These are phyloP conservation scores for Aspergillus homomorphus DNA, from an alignment of 495 filamentous ascomycete genomes.

Conservation along the genomic window DNA sequence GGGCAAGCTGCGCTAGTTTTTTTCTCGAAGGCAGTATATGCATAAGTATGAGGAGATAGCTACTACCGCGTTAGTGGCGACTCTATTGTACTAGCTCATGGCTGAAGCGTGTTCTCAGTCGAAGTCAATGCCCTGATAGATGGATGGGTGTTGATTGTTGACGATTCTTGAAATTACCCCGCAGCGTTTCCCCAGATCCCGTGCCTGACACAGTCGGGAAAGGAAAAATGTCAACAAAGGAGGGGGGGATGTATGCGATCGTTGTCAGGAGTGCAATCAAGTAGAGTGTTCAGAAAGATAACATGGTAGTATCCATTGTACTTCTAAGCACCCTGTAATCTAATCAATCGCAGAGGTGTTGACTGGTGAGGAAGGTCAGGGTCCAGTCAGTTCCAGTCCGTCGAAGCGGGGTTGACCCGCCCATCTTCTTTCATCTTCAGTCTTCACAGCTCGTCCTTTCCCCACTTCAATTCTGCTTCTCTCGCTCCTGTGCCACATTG, in stretches of 20 bases:
- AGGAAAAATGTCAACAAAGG: background rate
- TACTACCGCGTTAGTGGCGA: too few species aligned
- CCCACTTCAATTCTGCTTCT: background rate
- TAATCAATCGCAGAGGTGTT: background rate
- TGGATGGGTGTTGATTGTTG: background rate
- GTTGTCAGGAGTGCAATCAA: background rate
- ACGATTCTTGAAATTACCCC: background rate
- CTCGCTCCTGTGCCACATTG: background rate
- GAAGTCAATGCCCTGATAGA: background rate
- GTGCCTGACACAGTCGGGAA: background rate
- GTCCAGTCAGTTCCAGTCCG: conserved; percentile 2
- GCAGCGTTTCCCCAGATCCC: conserved; percentile 1
- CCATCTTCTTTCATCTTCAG: background rate
- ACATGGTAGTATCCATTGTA: too few species aligned
- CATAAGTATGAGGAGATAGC: too few species aligned
- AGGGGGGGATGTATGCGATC: background rate
- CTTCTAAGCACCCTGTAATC: background rate
- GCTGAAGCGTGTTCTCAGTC: background rate
- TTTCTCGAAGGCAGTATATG: too few species aligned
- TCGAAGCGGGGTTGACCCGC: conserved; percentile 13
- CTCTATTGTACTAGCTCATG: background rate
- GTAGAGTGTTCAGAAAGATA: background rate
- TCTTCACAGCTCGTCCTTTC: background rate
- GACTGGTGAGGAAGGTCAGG: background rate
- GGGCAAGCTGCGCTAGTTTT: too few species aligned